Evolutionary conservation across 768 basidiomycete genomes (phyloP).

Genomic region (Serendipita sp.): DNA sequence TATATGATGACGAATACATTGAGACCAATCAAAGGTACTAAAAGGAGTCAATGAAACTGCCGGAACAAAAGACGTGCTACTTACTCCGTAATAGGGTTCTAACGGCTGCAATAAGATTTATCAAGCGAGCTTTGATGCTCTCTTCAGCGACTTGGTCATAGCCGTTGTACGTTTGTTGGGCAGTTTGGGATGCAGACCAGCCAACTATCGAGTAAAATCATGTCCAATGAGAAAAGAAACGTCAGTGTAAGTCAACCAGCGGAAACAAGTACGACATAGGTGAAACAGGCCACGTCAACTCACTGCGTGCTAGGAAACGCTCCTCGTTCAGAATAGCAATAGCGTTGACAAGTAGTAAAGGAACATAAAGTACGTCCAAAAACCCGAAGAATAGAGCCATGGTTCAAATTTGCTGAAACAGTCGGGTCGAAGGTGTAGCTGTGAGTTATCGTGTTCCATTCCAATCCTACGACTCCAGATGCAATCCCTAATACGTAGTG

Average conservation of each 20-base stretch:
- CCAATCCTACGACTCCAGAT: not conserved
- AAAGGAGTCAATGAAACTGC: not conserved
- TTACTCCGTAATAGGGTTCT: slow-evolving; percentile 93
- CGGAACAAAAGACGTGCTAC: slow-evolving; percentile 22
- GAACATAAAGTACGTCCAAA: slow-evolving; percentile 54
- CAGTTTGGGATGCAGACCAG: slow-evolving; percentile 60
- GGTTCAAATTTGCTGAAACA: not conserved
- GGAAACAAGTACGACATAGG: not conserved
- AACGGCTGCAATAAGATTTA: slow-evolving; percentile 88
- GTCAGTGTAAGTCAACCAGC: not conserved
- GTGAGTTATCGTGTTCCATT: not conserved
- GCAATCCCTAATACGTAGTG: not conserved
- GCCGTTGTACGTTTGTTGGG: slow-evolving; percentile 30
- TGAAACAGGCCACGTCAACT: slow-evolving; percentile 19
- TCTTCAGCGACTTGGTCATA: slow-evolving; percentile 50
- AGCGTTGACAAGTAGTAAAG: slow-evolving; percentile 80
- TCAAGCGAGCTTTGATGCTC: slow-evolving; percentile 66
- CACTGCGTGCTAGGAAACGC: slow-evolving; percentile 84
- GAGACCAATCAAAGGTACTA: slow-evolving; percentile 81
- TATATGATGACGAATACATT: slow-evolving; percentile 81
- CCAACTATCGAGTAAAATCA: slow-evolving; percentile 42
- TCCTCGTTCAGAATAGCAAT: slow-evolving; percentile 94
- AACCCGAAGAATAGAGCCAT: slow-evolving; percentile 15
- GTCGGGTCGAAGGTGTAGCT: not conserved
- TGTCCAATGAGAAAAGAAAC: too few relatives aligned